Percentiles rank a stretch among this genome's conserved stretches.
phyloP scores from a whole-genome alignment of 75 land plant genomes.

The Pinus albicaulis region DNA sequence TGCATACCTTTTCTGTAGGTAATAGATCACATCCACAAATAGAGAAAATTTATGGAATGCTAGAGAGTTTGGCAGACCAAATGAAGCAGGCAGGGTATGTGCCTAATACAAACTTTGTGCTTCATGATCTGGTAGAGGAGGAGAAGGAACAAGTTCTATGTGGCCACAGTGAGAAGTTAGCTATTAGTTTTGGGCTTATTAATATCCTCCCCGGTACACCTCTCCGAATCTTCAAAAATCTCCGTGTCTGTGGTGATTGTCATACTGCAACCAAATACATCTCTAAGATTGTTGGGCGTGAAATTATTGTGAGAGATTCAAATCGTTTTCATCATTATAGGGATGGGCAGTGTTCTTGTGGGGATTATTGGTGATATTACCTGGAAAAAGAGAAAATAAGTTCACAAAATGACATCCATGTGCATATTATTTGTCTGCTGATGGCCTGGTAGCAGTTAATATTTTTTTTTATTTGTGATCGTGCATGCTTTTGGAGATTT shows the following conservation, averaged over 20 bases:
- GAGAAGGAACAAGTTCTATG: neutral
- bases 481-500: too few relatives aligned
- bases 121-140: neutral
- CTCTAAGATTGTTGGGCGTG: neutral
- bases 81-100: neutral
- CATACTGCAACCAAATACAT: neutral
- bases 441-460: too few relatives aligned
- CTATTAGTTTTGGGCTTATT: neutral
- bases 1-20: too few relatives aligned
- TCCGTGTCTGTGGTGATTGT: slow-evolving; percentile 2
- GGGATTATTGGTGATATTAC: neutral
- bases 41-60: too few relatives aligned
- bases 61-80: too few relatives aligned
- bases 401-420: too few relatives aligned
- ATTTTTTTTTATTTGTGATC: too few relatives aligned
- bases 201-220: neutral
- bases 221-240: neutral
- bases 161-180: neutral
- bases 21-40: too few relatives aligned
- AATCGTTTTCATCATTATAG: neutral
- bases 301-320: neutral
- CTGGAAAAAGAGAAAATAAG: too few relatives aligned
- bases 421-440: too few relatives aligned
- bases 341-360: neutral
- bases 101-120: neutral